Conservation (phyloP, 1,139 yeast genomes). For the Saccharomyces hybrid region DNA sequence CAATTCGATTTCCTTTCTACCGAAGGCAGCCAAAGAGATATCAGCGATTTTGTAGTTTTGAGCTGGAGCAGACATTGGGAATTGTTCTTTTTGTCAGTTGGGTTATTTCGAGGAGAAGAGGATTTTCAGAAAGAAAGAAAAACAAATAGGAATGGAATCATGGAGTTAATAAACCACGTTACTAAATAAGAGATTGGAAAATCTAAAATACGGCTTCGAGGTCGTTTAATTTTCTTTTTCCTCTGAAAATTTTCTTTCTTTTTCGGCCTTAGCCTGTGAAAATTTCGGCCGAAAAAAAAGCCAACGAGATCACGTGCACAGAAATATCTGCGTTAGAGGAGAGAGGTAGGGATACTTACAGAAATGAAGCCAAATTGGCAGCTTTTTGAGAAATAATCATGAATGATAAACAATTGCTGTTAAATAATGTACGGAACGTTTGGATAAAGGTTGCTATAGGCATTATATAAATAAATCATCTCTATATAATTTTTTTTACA, state of each 20-base stretch:
- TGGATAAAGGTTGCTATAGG: neutral
- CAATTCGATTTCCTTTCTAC: slow-evolving; percentile 98
- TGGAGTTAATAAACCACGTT: neutral
- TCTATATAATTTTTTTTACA: neutral
- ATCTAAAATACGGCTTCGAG: neutral
- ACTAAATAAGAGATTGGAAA: neutral
- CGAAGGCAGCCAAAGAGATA: slow-evolving; percentile 97
- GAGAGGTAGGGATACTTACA: neutral
- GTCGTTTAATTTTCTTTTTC: neutral
- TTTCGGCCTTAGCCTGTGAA: neutral
- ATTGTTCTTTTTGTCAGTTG: neutral
- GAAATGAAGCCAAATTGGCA: neutral
- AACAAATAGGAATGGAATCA: neutral
- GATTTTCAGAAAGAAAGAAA: neutral
- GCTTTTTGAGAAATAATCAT: neutral
- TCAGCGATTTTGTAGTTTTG: slow-evolving; percentile 94
- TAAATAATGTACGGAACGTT: neutral
- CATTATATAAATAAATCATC: neutral
- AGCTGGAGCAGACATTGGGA: slow-evolving; percentile 47
- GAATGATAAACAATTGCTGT: neutral
- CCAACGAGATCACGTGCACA: neutral
- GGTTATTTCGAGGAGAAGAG: neutral
- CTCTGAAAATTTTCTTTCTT: slow-evolving; percentile 1
- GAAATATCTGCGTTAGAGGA: neutral
- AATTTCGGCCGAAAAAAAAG: neutral